A percentile compares a stretch with the other conserved stretches of the same genome.
Evolutionary conservation across 495 filamentous ascomycete genomes (phyloP).

Genomic region (Neurospora cerealis): DNA sequence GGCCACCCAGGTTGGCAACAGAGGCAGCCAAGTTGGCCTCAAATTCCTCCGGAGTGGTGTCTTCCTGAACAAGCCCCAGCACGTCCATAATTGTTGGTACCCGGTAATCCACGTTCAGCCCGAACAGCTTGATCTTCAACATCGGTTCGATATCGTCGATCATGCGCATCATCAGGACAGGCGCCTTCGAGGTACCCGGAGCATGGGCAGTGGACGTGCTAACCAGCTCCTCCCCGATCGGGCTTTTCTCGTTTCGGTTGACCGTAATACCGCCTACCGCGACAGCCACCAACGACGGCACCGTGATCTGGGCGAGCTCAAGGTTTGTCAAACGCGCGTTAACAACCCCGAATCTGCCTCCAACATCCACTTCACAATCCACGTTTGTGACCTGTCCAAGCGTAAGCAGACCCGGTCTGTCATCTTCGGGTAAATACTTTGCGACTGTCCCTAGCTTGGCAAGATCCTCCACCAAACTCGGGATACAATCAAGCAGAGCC

Average conservation of each 20-base stretch:
- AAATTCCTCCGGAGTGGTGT: constrained; percentile 61
- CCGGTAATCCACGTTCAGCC: constrained; percentile 74
- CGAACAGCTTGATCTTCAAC: constrained; percentile 75
- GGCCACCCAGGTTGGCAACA: constrained; percentile 63
- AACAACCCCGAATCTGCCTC: constrained; percentile 55
- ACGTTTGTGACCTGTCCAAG: constrained; percentile 55
- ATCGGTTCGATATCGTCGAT: constrained; percentile 92
- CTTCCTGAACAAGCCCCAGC: constrained; percentile 50
- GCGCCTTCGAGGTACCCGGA: constrained; percentile 38
- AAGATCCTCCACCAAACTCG: constrained; percentile 66
- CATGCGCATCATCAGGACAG: constrained; percentile 53
- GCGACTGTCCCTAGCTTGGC: constrained; percentile 74
- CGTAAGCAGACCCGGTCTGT: constrained; percentile 80
- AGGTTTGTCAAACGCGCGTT: constrained; percentile 45
- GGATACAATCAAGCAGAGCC: constrained; percentile 50
- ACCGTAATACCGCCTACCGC: constrained; percentile 52
- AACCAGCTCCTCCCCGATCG: constrained; percentile 54
- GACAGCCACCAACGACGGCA: constrained; percentile 71
- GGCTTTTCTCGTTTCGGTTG: constrained; percentile 52
- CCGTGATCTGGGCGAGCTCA: constrained; percentile 73
- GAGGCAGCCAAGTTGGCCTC: constrained; percentile 69
- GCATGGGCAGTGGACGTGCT: constrained; percentile 9
- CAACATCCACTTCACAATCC: constrained; percentile 46
- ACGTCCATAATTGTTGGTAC: constrained; percentile 73
- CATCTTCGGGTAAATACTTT: constrained; percentile 93